These are phyloP conservation scores for Penicillium steckii DNA, from an alignment of 495 filamentous ascomycete species.

Conservation along the genomic window DNA sequence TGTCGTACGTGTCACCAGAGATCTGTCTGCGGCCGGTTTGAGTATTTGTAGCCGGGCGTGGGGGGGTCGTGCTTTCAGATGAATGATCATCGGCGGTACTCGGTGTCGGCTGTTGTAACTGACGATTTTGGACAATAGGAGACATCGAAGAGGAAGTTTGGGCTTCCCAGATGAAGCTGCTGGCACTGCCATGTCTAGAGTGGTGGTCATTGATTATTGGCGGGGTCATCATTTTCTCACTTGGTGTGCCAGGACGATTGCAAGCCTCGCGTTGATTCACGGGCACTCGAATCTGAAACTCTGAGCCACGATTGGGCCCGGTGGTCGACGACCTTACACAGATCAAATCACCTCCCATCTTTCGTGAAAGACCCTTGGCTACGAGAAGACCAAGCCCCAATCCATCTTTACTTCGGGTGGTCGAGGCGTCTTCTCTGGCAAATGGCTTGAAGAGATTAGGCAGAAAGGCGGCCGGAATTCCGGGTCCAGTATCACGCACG, in stretches of 20 bases:
- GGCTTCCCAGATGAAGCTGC: conserved; percentile 23
- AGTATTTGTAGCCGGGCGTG: conserved; percentile 19
- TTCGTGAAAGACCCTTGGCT: conserved; percentile 72
- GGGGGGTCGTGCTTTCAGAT: conserved; percentile 28
- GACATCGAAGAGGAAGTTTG: conserved; percentile 14
- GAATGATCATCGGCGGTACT: conserved; percentile 32
- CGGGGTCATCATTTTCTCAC: conserved; percentile 26
- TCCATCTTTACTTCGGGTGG: conserved; percentile 69
- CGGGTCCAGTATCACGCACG: conserved; percentile 69
- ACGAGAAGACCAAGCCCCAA: conserved; percentile 73
- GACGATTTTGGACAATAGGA: conserved; percentile 23
- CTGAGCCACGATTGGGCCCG: conserved; percentile 66
- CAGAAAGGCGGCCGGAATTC: conserved; percentile 68
- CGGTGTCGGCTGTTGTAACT: conserved; percentile 34
- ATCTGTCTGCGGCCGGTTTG: conserved; percentile 20
- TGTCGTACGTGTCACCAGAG: conserved; percentile 33
- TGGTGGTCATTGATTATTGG: conserved; percentile 25
- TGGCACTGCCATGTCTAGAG: conserved; percentile 23
- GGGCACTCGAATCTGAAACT: conserved; percentile 73
- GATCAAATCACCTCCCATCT: conserved; percentile 71
- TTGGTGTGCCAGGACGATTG: conserved; percentile 41
- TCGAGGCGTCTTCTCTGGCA: conserved; percentile 69
- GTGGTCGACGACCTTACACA: conserved; percentile 67
- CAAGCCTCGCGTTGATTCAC: conserved; percentile 49
- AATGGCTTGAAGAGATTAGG: conserved; percentile 75